These are phyloP conservation scores for Fragilariopsis cylindrus DNA, from an alignment of 108 stramenopile species.

Conservation along the genomic window DNA sequence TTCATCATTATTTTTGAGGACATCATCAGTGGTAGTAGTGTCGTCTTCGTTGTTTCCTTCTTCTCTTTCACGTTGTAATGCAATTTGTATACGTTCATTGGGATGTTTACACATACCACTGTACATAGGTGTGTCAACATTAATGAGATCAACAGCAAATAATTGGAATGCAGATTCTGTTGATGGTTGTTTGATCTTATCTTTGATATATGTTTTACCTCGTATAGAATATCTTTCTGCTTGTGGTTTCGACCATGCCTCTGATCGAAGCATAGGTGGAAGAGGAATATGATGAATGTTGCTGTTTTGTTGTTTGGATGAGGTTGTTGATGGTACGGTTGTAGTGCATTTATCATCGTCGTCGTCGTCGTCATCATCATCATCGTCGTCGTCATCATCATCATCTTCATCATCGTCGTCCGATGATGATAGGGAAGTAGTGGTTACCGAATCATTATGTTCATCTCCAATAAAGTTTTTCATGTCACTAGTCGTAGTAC, in stretches of 20 bases:
- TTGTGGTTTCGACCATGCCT: conserved; percentile 81
- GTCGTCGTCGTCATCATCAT: too few relatives aligned
- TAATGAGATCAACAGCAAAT: conserved; percentile 80
- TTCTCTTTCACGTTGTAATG: conserved; percentile 47
- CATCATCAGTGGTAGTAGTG: too few relatives aligned
- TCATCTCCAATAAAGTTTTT: too few relatives aligned
- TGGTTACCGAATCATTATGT: too few relatives aligned
- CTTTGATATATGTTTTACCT: conserved; percentile 70
- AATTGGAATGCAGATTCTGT: conserved; percentile 72
- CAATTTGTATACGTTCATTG: conserved; percentile 79
- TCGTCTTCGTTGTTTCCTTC: conserved; percentile 43
- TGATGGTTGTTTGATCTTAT: conserved; percentile 68
- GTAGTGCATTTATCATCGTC: too few relatives aligned
- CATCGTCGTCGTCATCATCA: too few relatives aligned
- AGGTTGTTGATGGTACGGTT: too few relatives aligned
- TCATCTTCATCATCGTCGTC: too few relatives aligned
- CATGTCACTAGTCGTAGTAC: too few relatives aligned
- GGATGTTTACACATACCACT: conserved; percentile 84
- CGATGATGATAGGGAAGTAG: too few relatives aligned
- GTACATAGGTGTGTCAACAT: conserved; percentile 55
- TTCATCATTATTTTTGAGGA: conserved; percentile 7
- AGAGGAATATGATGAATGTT: not conserved
- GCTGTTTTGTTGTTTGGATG: too few relatives aligned
- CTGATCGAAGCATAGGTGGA: conserved; percentile 26
- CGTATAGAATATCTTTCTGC: conserved; percentile 79